Conservation (phyloP, 116 monocot species). For the Phalaenopsis hybrid region DNA sequence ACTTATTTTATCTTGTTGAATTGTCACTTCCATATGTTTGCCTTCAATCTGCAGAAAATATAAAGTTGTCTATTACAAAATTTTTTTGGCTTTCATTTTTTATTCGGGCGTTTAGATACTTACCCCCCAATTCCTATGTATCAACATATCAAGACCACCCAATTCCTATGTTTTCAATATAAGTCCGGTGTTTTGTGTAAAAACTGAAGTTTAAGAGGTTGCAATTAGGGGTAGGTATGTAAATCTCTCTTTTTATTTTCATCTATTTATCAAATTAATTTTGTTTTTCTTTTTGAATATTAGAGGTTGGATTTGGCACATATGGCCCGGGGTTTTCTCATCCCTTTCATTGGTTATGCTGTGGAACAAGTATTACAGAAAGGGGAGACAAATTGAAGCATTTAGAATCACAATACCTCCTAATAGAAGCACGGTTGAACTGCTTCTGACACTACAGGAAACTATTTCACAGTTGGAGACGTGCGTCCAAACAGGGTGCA, state of each 20-base stretch:
- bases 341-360: slow-evolving; percentile 51
- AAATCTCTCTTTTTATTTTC: no score
- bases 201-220: no score
- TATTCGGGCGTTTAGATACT: no score
- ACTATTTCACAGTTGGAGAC: slow-evolving; percentile 68
- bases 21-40: background rate
- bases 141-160: no score
- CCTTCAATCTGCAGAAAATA: background rate
- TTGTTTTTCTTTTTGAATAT: background rate
- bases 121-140: no score
- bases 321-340: slow-evolving; percentile 42
- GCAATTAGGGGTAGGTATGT: no score
- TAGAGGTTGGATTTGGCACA: slow-evolving; percentile 81
- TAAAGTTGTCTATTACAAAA: background rate
- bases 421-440: slow-evolving; percentile 64
- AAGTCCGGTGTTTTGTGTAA: no score
- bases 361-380: slow-evolving; percentile 56
- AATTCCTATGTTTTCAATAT: no score
- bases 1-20: background rate
- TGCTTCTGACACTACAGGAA: slow-evolving; percentile 75
- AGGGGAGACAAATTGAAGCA: slow-evolving; percentile 48
- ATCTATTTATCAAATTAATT: no score
- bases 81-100: background rate
- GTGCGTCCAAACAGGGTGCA: slow-evolving; percentile 57
- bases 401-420: slow-evolving; percentile 58